These are phyloP conservation scores for Alternaria triticimaculans DNA, from an alignment of 2,329 filamentous ascomycete species.

Conservation along the genomic window DNA sequence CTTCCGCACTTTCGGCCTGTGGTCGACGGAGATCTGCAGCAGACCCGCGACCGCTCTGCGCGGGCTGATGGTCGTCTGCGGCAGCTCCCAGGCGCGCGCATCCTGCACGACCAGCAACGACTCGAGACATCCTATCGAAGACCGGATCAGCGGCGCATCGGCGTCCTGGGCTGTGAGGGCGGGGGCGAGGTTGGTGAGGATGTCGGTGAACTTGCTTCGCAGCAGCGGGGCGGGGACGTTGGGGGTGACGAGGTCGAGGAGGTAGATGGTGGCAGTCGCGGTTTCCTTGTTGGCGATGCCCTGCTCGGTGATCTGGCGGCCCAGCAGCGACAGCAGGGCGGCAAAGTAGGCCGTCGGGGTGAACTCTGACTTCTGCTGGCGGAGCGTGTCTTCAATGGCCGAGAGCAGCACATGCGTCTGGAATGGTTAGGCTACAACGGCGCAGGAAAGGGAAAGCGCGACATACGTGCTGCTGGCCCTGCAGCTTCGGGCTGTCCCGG, in stretches of 20 bases:
- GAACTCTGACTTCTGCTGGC: slow-evolving; percentile 81
- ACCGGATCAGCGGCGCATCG: slow-evolving; percentile 83
- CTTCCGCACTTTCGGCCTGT: slow-evolving; percentile 91
- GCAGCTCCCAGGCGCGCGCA: slow-evolving; percentile 83
- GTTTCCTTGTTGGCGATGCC: slow-evolving; percentile 81
- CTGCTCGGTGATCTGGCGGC: slow-evolving; percentile 71
- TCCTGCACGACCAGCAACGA: slow-evolving; percentile 91
- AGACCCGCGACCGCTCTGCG: slow-evolving; percentile 86
- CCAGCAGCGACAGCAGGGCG: slow-evolving; percentile 86
- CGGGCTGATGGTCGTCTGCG: slow-evolving; percentile 82
- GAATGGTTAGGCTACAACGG: slow-evolving; percentile 17
- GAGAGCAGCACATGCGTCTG: slow-evolving; percentile 85
- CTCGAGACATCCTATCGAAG: slow-evolving; percentile 92
- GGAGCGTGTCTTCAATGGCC: slow-evolving; percentile 90
- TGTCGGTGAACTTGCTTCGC: slow-evolving; percentile 92
- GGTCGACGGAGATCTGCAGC: slow-evolving; percentile 82
- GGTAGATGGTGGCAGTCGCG: slow-evolving; percentile 86
- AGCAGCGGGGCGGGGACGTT: slow-evolving; percentile 85
- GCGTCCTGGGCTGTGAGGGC: slow-evolving; percentile 80
- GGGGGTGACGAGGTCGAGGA: slow-evolving; percentile 90
- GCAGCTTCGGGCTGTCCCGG: slow-evolving; percentile 86
- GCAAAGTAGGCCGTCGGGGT: slow-evolving; percentile 94
- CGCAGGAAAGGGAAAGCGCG: slow-evolving; percentile 7
- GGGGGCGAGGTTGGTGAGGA: slow-evolving; percentile 84
- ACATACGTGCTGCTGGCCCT: slow-evolving; percentile 89